Evolutionary conservation across 192 early-diverging fungal species (phyloP).

Genomic region (Entomortierella beljakovae): DNA sequence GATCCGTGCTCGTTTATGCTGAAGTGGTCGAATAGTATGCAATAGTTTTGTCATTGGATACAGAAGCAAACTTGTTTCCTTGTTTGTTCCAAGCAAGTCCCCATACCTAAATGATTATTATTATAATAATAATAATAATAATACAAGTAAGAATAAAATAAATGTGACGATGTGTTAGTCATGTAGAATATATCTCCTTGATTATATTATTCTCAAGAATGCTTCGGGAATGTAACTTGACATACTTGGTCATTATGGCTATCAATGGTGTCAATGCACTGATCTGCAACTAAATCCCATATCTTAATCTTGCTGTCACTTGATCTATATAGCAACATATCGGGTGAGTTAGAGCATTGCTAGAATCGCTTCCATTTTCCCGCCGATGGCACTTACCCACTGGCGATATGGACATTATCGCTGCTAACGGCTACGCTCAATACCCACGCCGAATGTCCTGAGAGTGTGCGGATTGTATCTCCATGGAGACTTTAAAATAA

Average conservation of each 20-base stretch:
- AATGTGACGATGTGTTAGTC: not conserved
- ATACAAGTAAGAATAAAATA: no score
- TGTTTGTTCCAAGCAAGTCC: constrained; percentile 84
- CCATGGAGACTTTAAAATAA: constrained; percentile 79
- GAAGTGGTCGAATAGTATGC: constrained; percentile 58
- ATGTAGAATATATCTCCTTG: not conserved
- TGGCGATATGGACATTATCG: constrained; percentile 73
- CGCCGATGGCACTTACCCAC: constrained; percentile 41
- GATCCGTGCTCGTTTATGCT: constrained; percentile 10
- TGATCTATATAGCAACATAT: constrained; percentile 41
- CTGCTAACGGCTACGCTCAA: constrained; percentile 76
- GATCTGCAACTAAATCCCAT: constrained; percentile 80
- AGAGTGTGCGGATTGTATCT: constrained; percentile 78
- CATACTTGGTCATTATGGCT: constrained; percentile 80
- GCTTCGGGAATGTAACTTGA: no score
- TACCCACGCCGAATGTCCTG: constrained; percentile 85
- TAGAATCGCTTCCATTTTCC: not conserved
- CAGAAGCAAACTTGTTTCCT: constrained; percentile 77
- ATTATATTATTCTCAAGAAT: not conserved
- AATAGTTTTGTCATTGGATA: constrained; percentile 76
- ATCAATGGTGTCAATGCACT: constrained; percentile 83
- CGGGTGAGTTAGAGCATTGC: not conserved
- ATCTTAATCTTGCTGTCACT: constrained; percentile 86
- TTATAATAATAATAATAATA: no score
- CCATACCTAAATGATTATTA: constrained; percentile 86